Base-by-base conservation (phyloP, 2,329 filamentous ascomycete species). In the Fusarium beomiforme region DNA sequence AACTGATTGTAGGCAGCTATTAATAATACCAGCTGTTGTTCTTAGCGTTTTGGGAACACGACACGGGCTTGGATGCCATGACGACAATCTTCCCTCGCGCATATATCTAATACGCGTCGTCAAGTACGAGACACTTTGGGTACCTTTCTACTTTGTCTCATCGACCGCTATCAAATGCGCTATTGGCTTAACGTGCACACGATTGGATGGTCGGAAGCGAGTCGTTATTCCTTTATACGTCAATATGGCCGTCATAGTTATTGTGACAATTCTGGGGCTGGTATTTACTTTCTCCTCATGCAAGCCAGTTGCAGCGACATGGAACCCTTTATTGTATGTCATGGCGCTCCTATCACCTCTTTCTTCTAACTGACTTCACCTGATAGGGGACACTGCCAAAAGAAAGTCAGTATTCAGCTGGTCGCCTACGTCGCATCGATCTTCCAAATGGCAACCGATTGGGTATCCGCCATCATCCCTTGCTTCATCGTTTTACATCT, bases 181-280 rank as follows among this genome's bases (percentile, higher is more conserved):
- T 16, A 61, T 64, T 3, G 56, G 61, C 1, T 42, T 61, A 3
- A 50, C 61, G 0, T 61, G 61, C 24, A 47, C 51, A 21, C 61
- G 61, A 3, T 16, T 64, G 5, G 61, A 64, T 3, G 4, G 17
- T 8, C 56, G 61, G 26, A 37, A 46, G 16, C 56, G 56, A 37
- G 56, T 64, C 8, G 9, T 29, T 11, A 23, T 33, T 8, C 61
- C 61, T 6, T 53, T 64, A 19, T 64, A 49, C 8, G 16, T 34
- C 14, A 64, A 64, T n/a, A 64, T 64, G 61, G 34, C 23, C 5
- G 23, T 64, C 3, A 61, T 64, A 42, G 26, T 64, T 16, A 54
- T 54, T 4, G 12, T 64, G 5, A 51, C 57, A 7, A 21, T 61
- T 6, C 42, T 61, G 2, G 47, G 36, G 3, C 16, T 61, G 8